These are phyloP conservation scores for Primulina tabacum DNA, from an alignment of 257 asterid species.

Conservation along the genomic window DNA sequence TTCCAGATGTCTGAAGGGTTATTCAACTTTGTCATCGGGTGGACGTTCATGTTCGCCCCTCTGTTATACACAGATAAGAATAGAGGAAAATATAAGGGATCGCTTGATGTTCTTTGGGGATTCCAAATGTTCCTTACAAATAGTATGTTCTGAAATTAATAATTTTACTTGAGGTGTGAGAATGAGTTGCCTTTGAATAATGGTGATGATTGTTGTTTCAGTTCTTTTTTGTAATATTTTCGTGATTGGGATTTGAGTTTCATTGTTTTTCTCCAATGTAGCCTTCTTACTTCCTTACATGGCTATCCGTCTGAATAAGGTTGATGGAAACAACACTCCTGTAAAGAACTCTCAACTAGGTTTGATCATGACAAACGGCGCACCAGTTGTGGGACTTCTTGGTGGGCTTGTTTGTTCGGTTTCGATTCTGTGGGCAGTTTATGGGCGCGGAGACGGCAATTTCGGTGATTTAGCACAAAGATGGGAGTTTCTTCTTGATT, in stretches of 20 bases:
- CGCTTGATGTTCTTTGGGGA: conserved; percentile 79
- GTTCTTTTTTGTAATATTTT: background rate
- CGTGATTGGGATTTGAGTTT: background rate
- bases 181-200: too few relatives aligned
- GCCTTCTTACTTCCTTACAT: conserved; percentile 92
- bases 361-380: conserved; percentile 60
- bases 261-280: conserved; percentile 34
- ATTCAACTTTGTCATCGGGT: conserved; percentile 89
- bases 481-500: conserved; percentile 56
- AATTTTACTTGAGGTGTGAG: conserved; percentile 4
- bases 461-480: conserved; percentile 59
- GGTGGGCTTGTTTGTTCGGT: conserved; percentile 60
- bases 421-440: conserved; percentile 68
- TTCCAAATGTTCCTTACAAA: conserved; percentile 93
- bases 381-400: conserved; percentile 60
- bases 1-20: conserved; percentile 88
- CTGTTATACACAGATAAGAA: conserved; percentile 74
- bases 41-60: conserved; percentile 93
- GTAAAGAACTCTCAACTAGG: conserved; percentile 55
- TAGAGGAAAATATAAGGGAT: conserved; percentile 71
- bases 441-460: conserved; percentile 69
- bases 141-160: conserved; percentile 47
- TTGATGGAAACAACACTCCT: conserved; percentile 34
- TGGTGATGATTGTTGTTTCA: background rate
- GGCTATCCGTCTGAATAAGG: conserved; percentile 75